phyloP scores from a whole-genome alignment of 768 basidiomycete species.

The Leccinum subtestaceum region DNA sequence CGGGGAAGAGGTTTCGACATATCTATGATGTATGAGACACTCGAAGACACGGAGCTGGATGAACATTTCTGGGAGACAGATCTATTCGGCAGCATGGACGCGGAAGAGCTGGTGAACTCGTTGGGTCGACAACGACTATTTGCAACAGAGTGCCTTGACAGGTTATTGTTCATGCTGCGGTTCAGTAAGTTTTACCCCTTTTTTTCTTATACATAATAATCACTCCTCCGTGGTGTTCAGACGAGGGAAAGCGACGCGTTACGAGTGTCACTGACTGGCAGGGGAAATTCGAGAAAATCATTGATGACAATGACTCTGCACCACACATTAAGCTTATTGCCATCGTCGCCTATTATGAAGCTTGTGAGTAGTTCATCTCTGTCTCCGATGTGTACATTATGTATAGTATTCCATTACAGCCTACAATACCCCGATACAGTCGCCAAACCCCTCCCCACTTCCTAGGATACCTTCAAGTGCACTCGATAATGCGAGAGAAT shows the following conservation, averaged over 20 bases:
- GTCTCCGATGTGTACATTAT: no score
- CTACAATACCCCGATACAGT: not conserved
- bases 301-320: not conserved
- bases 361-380: slow-evolving; percentile 6
- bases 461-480: not conserved
- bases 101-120: not conserved
- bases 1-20: not conserved
- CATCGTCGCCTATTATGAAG: slow-evolving; percentile 17
- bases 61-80: slow-evolving; percentile 11
- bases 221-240: not conserved
- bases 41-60: not conserved
- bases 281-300: not conserved
- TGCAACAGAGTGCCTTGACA: not conserved
- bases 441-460: not conserved
- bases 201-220: not conserved
- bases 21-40: not conserved
- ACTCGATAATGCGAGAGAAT: slow-evolving; percentile 16
- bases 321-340: not conserved
- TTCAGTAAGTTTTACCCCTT: not conserved
- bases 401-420: slow-evolving; percentile 5
- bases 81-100: not conserved
- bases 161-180: not conserved
- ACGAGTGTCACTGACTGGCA: not conserved
- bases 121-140: not conserved
- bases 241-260: not conserved